phyloP scores from a whole-genome alignment of 2,329 filamentous ascomycete genomes.

The Chaetomiaceae sp. region DNA sequence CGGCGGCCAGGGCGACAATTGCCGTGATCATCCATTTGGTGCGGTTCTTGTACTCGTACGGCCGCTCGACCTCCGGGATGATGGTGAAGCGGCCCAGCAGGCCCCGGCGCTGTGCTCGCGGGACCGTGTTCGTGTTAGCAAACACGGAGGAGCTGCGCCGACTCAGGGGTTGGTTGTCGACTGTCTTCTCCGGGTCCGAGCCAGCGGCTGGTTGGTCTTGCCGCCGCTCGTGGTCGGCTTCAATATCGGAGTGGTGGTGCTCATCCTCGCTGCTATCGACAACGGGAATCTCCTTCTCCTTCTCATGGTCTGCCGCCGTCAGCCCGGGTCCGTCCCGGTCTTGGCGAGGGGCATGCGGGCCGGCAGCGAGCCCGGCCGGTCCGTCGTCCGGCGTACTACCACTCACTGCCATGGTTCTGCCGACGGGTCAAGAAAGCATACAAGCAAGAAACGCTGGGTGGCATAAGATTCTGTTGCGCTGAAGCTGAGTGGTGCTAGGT shows the following conservation, averaged over 20 bases:
- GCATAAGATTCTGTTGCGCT: too few relatives aligned
- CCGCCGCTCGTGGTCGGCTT: neutral
- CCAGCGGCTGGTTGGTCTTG: neutral
- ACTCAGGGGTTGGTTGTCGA: constrained; percentile 1
- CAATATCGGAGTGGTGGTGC: constrained; percentile 10
- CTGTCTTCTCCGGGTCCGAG: neutral
- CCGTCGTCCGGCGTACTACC: constrained; percentile 4
- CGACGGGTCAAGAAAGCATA: too few relatives aligned
- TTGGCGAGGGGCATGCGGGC: constrained; percentile 1
- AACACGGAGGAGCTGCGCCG: constrained; percentile 35
- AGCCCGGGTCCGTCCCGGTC: neutral
- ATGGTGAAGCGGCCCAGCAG: constrained; percentile 64
- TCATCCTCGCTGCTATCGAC: constrained; percentile 9
- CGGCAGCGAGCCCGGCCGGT: constrained; percentile 5
- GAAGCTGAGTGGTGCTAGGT: too few relatives aligned
- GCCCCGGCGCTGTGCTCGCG: constrained; percentile 54
- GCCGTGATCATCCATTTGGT: constrained; percentile 83
- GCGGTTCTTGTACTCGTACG: constrained; percentile 63
- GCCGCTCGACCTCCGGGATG: constrained; percentile 71
- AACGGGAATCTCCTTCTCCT: neutral
- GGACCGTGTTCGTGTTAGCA: constrained; percentile 35
- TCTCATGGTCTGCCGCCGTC: neutral
- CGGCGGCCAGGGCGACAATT: constrained; percentile 69
- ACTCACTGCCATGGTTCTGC: constrained; percentile 8
- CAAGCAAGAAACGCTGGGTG: too few relatives aligned